phyloP scores from a whole-genome alignment of 805 yeast genomes.

The Metschnikowia amazonensis region DNA sequence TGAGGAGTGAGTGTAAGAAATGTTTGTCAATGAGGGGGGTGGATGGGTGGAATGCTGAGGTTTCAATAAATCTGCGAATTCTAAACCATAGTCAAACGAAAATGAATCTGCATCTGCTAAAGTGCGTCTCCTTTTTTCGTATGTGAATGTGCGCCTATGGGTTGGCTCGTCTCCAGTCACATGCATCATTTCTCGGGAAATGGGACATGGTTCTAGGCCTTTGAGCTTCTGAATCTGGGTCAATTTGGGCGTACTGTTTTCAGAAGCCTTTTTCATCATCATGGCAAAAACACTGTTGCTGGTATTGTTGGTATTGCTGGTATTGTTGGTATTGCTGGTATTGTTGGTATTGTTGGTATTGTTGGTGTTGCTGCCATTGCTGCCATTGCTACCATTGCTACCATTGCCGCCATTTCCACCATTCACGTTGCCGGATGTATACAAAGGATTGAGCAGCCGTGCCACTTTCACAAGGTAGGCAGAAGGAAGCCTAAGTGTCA shows the following conservation, averaged over 20 bases:
- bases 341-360: not conserved
- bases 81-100: too few species aligned
- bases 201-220: constrained; percentile 29
- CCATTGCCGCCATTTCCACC: too few species aligned
- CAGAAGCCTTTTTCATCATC: constrained; percentile 36
- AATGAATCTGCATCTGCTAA: too few species aligned
- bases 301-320: not conserved
- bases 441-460: constrained; percentile 14
- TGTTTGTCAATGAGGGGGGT: too few species aligned
- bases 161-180: constrained; percentile 15
- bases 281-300: constrained; percentile 31
- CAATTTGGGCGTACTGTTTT: constrained; percentile 21
- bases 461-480: constrained; percentile 9
- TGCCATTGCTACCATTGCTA: too few species aligned
- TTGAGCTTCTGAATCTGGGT: constrained; percentile 31
- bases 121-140: too few species aligned
- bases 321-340: not conserved
- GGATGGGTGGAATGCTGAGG: not conserved
- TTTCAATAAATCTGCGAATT: too few species aligned
- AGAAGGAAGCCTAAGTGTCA: constrained; percentile 13
- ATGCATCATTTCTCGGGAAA: constrained; percentile 31
- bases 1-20: not conserved
- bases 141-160: not conserved
- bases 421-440: constrained; percentile 16
- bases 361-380: too few species aligned